Conservation (phyloP, 768 basidiomycete species). For the Lentinula lateritia region DNA sequence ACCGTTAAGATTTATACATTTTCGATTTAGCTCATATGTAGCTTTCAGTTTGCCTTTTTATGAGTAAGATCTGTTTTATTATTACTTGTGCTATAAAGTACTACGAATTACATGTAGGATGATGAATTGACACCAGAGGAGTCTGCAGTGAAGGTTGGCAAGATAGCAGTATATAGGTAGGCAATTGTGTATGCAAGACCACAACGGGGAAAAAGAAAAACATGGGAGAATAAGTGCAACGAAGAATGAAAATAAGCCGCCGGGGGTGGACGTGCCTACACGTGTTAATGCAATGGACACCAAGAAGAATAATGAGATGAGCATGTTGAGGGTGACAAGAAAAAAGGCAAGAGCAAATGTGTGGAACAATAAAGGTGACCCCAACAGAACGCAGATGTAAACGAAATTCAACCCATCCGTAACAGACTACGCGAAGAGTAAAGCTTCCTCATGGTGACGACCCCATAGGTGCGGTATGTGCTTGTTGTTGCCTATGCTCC, state of each 20-base stretch:
- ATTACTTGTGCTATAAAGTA: constrained; percentile 18
- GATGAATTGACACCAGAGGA: neutral
- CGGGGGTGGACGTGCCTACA: constrained; percentile 22
- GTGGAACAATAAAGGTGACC: neutral
- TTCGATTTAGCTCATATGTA: no score
- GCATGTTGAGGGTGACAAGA: constrained; percentile 3
- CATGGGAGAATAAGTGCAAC: constrained; percentile 18
- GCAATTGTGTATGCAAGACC: constrained; percentile 1
- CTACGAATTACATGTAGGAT: constrained; percentile 26
- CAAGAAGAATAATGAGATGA: constrained; percentile 8
- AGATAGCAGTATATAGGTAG: neutral
- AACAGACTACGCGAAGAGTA: constrained; percentile 17
- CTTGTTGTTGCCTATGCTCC: constrained; percentile 39
- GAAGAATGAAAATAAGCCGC: constrained; percentile 18
- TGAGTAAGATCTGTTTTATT: neutral
- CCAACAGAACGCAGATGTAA: constrained; percentile 17
- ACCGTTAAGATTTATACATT: no score
- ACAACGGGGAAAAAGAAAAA: constrained; percentile 10
- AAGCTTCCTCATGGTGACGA: constrained; percentile 22
- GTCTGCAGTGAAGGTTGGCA: constrained; percentile 1
- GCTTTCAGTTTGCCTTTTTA: neutral
- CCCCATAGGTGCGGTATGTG: constrained; percentile 14
- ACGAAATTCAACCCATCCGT: constrained; percentile 9
- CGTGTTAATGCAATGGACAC: constrained; percentile 10
- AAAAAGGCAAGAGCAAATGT: constrained; percentile 15